Conservation (phyloP, 2,329 filamentous ascomycete species). For the Cryphonectria nitschkei region DNA sequence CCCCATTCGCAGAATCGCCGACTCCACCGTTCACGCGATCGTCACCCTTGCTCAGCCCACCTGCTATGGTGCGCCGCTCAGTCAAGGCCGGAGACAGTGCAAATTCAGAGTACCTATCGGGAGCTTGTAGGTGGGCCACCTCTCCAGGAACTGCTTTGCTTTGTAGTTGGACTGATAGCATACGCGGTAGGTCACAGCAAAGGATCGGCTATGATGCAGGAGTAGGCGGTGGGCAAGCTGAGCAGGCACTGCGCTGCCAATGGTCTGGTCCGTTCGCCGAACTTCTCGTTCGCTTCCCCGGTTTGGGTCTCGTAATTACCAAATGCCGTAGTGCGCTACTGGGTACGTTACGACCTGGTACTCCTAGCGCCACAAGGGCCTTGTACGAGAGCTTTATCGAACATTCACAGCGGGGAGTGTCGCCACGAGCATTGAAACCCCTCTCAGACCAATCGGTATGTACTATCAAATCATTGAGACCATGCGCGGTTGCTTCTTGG, state of each 20-base stretch:
- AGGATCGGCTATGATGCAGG: not conserved
- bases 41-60: slow-evolving; percentile 25
- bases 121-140: not conserved
- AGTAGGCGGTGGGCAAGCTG: not conserved
- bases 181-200: not conserved
- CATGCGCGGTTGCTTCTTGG: slow-evolving; percentile 9
- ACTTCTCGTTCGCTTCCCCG: not conserved
- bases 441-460: not conserved
- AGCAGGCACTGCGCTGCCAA: not conserved
- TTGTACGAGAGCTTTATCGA: not conserved
- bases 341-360: not conserved
- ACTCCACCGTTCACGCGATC: slow-evolving; percentile 28
- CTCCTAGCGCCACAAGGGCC: not conserved
- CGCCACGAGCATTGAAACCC: not conserved
- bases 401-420: not conserved
- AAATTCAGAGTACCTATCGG: not conserved
- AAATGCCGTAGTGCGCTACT: not conserved
- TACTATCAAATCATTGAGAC: not conserved
- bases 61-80: slow-evolving; percentile 1
- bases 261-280: not conserved
- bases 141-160: not conserved
- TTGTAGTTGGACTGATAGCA: not conserved
- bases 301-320: not conserved
- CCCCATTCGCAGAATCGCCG: slow-evolving; percentile 1
- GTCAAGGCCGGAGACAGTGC: slow-evolving; percentile 21